These are phyloP conservation scores for Linnemannia hyalina DNA, from an alignment of 192 early-diverging fungal genomes.

Conservation along the genomic window DNA sequence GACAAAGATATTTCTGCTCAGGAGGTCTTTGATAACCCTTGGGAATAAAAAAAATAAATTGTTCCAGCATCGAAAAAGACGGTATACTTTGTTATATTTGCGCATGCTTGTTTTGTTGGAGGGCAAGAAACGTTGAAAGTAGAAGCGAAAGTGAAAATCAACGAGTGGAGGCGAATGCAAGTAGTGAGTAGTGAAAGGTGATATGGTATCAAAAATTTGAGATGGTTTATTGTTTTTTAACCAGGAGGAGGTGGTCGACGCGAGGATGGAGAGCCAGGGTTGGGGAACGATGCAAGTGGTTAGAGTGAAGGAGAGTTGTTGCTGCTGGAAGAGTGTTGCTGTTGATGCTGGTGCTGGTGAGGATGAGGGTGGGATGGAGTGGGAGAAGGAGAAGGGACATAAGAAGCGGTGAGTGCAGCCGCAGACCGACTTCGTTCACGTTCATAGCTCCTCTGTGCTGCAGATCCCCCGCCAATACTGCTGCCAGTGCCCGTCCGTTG, in stretches of 20 bases:
- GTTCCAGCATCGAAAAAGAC: not conserved
- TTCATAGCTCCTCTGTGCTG: not conserved
- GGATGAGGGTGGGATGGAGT: not conserved
- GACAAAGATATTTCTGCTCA: constrained; percentile 74
- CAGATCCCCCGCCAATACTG: not conserved
- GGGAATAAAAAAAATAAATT: constrained; percentile 21
- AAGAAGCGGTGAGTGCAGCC: not conserved
- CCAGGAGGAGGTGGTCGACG: not conserved
- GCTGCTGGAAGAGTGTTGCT: not conserved
- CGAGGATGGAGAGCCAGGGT: not conserved
- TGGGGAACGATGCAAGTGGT: not conserved
- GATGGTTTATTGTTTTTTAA: not conserved
- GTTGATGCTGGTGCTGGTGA: not conserved
- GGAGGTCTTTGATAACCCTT: constrained; percentile 59
- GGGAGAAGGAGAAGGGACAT: not conserved
- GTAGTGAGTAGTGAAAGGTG: too few species aligned
- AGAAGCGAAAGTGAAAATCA: not conserved
- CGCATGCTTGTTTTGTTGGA: too few species aligned
- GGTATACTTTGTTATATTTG: too few species aligned
- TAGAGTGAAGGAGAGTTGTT: not conserved
- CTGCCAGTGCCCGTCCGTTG: not conserved
- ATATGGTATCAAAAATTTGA: too few species aligned
- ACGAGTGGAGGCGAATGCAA: not conserved
- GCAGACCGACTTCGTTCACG: constrained; percentile 22
- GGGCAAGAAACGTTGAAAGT: too few species aligned